phyloP scores from a whole-genome alignment of 768 basidiomycete species.

The Tephrocybe sp. region DNA sequence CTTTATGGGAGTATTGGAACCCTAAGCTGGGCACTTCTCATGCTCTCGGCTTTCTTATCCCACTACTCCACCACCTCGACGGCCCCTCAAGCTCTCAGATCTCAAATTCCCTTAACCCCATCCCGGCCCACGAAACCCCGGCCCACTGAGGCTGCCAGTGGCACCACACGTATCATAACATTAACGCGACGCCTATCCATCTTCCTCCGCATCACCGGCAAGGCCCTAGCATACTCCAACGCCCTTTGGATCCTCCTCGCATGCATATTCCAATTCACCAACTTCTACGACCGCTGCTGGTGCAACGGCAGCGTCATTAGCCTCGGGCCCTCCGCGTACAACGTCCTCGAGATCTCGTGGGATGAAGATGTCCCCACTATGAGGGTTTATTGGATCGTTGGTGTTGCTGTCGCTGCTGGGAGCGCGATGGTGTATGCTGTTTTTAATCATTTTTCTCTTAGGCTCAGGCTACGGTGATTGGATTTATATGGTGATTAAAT shows the following conservation, averaged over 20 bases:
- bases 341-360: constrained; percentile 17
- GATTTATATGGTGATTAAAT: too few relatives aligned
- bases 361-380: constrained; percentile 10
- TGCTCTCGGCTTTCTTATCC: constrained; percentile 21
- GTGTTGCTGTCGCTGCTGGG: constrained; percentile 6
- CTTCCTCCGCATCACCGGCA: constrained; percentile 18
- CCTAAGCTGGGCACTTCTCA: constrained; percentile 20
- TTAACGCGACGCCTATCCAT: constrained; percentile 18
- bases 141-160: too few relatives aligned
- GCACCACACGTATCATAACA: not conserved
- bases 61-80: constrained; percentile 21
- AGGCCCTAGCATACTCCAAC: constrained; percentile 21
- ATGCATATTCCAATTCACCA: constrained; percentile 24
- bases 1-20: constrained; percentile 22
- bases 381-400: constrained; percentile 9
- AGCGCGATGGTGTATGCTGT: constrained; percentile 2
- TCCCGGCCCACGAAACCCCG: too few relatives aligned
- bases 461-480: too few relatives aligned
- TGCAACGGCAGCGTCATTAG: constrained; percentile 23
- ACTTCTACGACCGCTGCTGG: constrained; percentile 24
- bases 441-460: constrained; percentile 5
- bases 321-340: constrained; percentile 17
- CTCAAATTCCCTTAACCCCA: too few relatives aligned
- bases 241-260: constrained; percentile 22
- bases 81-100: not conserved